Evolutionary conservation across 176 grass and related monocot genomes (phyloP).

Genomic region (Juncus inflexus): DNA sequence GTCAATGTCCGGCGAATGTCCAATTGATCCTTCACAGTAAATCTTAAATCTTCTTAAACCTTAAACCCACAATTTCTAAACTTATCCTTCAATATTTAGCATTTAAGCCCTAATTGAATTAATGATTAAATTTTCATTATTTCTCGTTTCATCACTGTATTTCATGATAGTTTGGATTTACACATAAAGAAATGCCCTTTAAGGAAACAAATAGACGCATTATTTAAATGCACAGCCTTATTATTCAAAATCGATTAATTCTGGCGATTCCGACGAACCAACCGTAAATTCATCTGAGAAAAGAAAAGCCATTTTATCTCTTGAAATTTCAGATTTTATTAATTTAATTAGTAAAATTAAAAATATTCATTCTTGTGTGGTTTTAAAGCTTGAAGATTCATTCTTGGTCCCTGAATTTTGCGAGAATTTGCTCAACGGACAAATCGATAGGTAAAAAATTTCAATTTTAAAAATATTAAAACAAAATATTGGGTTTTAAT

Average conservation of each 20-base stretch:
- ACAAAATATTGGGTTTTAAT: slow-evolving; percentile 3
- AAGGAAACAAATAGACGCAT: slow-evolving; percentile 54
- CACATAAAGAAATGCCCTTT: slow-evolving; percentile 74
- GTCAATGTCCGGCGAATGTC: slow-evolving; percentile 38
- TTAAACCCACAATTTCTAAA: neutral
- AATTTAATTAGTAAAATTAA: slow-evolving; percentile 59
- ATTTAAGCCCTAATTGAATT: too few species aligned
- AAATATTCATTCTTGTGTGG: slow-evolving; percentile 36
- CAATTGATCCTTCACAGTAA: slow-evolving; percentile 87
- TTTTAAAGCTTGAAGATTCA: slow-evolving; percentile 34
- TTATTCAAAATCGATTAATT: slow-evolving; percentile 67
- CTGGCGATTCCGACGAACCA: slow-evolving; percentile 24
- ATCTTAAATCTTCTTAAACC: slow-evolving; percentile 26
- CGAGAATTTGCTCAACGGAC: slow-evolving; percentile 53
- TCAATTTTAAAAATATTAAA: neutral
- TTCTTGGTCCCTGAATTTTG: slow-evolving; percentile 43
- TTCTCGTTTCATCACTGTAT: slow-evolving; percentile 47
- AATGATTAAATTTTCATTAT: neutral
- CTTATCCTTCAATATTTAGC: too few species aligned
- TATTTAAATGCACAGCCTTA: slow-evolving; percentile 62
- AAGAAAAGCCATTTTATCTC: slow-evolving; percentile 45
- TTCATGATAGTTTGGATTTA: slow-evolving; percentile 62
- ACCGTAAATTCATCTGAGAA: slow-evolving; percentile 53
- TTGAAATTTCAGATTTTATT: slow-evolving; percentile 43
- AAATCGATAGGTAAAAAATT: slow-evolving; percentile 60